These are phyloP conservation scores for Neoboletus brunneissimus DNA, from an alignment of 768 basidiomycete species.

Conservation along the genomic window DNA sequence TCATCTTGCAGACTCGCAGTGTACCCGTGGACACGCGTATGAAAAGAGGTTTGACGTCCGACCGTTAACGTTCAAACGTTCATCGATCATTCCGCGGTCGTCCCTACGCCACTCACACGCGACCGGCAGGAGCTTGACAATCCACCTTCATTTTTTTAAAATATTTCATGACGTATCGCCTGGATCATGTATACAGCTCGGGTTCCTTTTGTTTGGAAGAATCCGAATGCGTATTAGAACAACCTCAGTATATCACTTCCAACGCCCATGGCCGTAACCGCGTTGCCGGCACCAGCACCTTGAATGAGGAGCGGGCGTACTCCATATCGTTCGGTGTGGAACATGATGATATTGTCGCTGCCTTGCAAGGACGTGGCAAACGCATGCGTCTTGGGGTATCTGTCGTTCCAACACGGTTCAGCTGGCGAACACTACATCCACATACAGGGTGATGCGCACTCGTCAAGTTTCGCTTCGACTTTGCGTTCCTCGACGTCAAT, in stretches of 20 bases:
- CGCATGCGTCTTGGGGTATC: constrained; percentile 86
- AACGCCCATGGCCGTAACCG: constrained; percentile 98
- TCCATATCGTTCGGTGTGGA: constrained; percentile 91
- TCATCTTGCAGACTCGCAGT: not conserved
- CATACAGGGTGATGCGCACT: constrained; percentile 45
- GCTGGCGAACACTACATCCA: not conserved
- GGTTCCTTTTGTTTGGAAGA: not conserved
- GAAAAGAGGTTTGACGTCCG: constrained; percentile 5
- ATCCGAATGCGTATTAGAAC: constrained; percentile 20
- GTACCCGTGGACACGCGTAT: not conserved
- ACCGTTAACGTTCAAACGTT: not conserved
- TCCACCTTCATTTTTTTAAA: not conserved
- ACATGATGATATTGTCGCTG: constrained; percentile 97
- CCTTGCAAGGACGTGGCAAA: constrained; percentile 96
- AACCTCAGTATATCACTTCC: constrained; percentile 78
- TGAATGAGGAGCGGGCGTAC: constrained; percentile 89
- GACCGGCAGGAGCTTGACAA: constrained; percentile 3
- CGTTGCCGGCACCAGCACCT: constrained; percentile 96
- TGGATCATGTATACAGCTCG: constrained; percentile 4
- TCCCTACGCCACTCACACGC: constrained; percentile 3
- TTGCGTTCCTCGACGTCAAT: constrained; percentile 67
- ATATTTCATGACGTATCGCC: not conserved
- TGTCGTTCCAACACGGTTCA: constrained; percentile 30
- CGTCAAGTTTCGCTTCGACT: constrained; percentile 86
- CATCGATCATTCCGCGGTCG: not conserved